Percentiles rank a stretch among this genome's conserved stretches.
Evolutionary conservation across 345 rosid species (phyloP).

Genomic region (Arabis hirsuta): DNA sequence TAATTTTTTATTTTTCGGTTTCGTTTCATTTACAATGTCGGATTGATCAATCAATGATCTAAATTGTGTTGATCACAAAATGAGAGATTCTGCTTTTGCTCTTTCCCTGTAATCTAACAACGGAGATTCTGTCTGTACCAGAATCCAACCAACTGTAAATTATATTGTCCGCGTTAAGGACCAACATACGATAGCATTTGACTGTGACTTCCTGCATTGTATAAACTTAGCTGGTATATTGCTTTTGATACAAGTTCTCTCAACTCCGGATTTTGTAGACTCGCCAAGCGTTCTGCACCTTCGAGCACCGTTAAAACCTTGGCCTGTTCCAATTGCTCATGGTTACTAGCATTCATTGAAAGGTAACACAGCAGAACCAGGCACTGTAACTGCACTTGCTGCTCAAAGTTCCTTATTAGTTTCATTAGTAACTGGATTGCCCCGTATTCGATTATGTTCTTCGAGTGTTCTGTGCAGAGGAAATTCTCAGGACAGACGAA

Average conservation of each 20-base stretch:
- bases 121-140: slow-evolving; percentile 21
- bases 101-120: slow-evolving; percentile 31
- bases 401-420: slow-evolving; percentile 64
- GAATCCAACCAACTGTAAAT: slow-evolving; percentile 19
- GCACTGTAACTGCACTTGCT: slow-evolving; percentile 56
- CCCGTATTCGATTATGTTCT: slow-evolving; percentile 63
- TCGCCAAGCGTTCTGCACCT: slow-evolving; percentile 63
- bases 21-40: slow-evolving; percentile 29
- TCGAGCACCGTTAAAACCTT: slow-evolving; percentile 79
- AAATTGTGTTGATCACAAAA: slow-evolving; percentile 11
- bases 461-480: slow-evolving; percentile 63
- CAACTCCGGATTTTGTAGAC: slow-evolving; percentile 65
- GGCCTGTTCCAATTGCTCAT: slow-evolving; percentile 62
- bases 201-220: slow-evolving; percentile 59
- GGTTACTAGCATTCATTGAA: slow-evolving; percentile 65
- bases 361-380: slow-evolving; percentile 78
- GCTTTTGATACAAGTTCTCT: slow-evolving; percentile 71
- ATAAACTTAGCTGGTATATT: slow-evolving; percentile 62
- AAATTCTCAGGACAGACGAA: slow-evolving; percentile 69
- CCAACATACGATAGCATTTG: slow-evolving; percentile 53
- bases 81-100: slow-evolving; percentile 11
- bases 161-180: slow-evolving; percentile 24
- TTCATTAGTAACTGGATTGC: slow-evolving; percentile 66
- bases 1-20: too few relatives aligned
- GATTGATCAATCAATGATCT: slow-evolving; percentile 6